Evolutionary conservation across 805 yeast species (phyloP).

Genomic region (Cyberlindnera veronae): DNA sequence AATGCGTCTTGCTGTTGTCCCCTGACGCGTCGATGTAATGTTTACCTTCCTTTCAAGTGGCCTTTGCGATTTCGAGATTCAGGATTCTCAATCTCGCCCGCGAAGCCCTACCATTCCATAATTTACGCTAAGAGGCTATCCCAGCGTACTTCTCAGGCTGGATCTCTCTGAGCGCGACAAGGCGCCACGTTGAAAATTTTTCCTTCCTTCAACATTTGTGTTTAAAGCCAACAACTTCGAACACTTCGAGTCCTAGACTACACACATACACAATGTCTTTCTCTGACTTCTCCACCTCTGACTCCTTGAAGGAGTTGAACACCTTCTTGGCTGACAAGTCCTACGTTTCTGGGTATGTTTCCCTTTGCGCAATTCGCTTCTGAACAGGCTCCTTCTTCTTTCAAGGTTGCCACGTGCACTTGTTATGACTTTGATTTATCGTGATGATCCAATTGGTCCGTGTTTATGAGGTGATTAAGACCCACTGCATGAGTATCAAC

Average conservation of each 20-base stretch:
- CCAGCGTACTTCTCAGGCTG: too few species aligned
- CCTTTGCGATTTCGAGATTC: too few species aligned
- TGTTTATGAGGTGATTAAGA: slow-evolving; percentile 97
- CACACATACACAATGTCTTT: slow-evolving; percentile 56
- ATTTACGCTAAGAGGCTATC: not conserved
- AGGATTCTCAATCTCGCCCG: too few species aligned
- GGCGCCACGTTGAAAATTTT: slow-evolving; percentile 4
- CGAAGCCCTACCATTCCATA: slow-evolving; percentile 6
- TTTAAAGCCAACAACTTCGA: not conserved
- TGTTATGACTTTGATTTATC: too few species aligned
- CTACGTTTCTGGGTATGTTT: slow-evolving; percentile 91
- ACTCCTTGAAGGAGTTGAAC: slow-evolving; percentile 72
- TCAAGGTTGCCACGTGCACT: too few species aligned
- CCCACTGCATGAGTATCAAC: slow-evolving; percentile 92
- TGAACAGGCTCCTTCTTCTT: too few species aligned
- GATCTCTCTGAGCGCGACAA: too few species aligned
- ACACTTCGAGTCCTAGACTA: not conserved
- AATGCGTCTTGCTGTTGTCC: too few species aligned
- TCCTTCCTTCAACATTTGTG: not conserved
- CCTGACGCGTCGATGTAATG: not conserved
- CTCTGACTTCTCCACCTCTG: slow-evolving; percentile 78
- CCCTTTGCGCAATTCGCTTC: too few species aligned
- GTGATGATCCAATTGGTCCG: slow-evolving; percentile 89
- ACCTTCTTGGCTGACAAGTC: slow-evolving; percentile 87
- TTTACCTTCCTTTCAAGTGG: too few species aligned